Conservation (phyloP, 2,329 filamentous ascomycete species). For the Pseudofabraea citricarpa region DNA sequence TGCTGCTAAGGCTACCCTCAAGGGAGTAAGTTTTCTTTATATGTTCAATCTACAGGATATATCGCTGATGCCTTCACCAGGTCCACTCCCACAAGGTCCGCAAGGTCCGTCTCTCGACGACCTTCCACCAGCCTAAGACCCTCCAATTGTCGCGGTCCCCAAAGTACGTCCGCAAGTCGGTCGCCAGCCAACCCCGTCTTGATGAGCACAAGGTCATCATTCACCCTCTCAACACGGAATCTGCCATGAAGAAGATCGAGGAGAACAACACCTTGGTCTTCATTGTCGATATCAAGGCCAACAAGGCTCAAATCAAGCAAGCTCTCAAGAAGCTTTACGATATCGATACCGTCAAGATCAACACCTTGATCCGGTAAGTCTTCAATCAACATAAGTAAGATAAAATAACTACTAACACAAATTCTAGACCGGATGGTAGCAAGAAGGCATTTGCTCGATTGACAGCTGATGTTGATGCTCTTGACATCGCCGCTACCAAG, state of each 20-base stretch:
- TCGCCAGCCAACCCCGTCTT: constrained; percentile 83
- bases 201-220: constrained; percentile 98
- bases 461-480: constrained; percentile 93
- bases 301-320: constrained; percentile 99
- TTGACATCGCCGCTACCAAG: constrained; percentile 99
- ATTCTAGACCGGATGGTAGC: constrained; percentile 76
- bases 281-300: constrained; percentile 94
- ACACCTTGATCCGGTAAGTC: constrained; percentile 91
- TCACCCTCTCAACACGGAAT: constrained; percentile 99
- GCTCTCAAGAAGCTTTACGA: constrained; percentile 99
- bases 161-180: constrained; percentile 95
- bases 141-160: constrained; percentile 83
- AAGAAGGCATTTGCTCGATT: constrained; percentile 99
- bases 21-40: constrained; percentile 72
- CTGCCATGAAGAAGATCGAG: constrained; percentile 99
- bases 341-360: constrained; percentile 97
- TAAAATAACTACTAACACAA: constrained; percentile 12
- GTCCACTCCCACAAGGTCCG: constrained; percentile 77
- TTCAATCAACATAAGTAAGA: neutral
- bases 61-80: constrained; percentile 36
- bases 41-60: constrained; percentile 28
- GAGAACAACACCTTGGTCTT: constrained; percentile 99
- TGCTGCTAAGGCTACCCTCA: constrained; percentile 93
- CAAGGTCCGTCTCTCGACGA: constrained; percentile 89
- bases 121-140: constrained; percentile 98